Percentiles rank a stretch among this genome's conserved stretches.
phyloP scores from a whole-genome alignment of 108 stramenopile genomes.

The Parmales sp. region DNA sequence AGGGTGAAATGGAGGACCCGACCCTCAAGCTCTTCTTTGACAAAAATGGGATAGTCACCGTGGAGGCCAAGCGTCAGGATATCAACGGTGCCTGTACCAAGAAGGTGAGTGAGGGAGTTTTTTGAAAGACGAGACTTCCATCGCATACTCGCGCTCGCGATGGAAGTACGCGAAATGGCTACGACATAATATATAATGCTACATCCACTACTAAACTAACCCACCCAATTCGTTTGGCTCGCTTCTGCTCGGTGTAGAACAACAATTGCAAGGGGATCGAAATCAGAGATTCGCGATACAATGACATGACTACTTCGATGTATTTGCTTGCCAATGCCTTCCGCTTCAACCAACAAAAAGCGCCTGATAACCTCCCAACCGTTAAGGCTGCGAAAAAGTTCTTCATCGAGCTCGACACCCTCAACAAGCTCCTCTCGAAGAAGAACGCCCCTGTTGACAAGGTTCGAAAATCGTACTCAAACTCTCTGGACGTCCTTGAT shows the following conservation, averaged over 20 bases:
- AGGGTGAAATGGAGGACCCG: conserved; percentile 49
- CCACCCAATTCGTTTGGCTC: too few species aligned
- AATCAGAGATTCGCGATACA: conserved; percentile 62
- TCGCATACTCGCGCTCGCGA: too few species aligned
- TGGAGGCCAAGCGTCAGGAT: conserved; percentile 48
- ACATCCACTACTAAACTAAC: too few species aligned
- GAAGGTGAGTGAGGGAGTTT: too few species aligned
- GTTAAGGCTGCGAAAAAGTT: conserved; percentile 74
- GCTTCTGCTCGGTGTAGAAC: too few species aligned
- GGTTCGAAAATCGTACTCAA: not conserved
- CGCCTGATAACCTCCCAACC: conserved; percentile 71
- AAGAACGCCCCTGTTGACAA: not conserved
- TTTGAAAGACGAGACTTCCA: too few species aligned
- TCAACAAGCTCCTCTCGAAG: not conserved
- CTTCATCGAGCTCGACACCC: conserved; percentile 53
- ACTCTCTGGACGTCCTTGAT: conserved; percentile 59
- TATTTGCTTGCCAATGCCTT: conserved; percentile 77
- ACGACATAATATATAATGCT: too few species aligned
- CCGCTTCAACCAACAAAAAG: conserved; percentile 71
- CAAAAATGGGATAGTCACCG: conserved; percentile 47
- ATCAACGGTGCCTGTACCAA: conserved; percentile 72
- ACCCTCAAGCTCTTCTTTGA: conserved; percentile 51
- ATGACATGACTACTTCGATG: conserved; percentile 76
- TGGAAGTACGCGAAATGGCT: too few species aligned
- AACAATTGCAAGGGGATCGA: conserved; percentile 54